Conservation (phyloP, 768 basidiomycete species). For the Termitomyces sp. region DNA sequence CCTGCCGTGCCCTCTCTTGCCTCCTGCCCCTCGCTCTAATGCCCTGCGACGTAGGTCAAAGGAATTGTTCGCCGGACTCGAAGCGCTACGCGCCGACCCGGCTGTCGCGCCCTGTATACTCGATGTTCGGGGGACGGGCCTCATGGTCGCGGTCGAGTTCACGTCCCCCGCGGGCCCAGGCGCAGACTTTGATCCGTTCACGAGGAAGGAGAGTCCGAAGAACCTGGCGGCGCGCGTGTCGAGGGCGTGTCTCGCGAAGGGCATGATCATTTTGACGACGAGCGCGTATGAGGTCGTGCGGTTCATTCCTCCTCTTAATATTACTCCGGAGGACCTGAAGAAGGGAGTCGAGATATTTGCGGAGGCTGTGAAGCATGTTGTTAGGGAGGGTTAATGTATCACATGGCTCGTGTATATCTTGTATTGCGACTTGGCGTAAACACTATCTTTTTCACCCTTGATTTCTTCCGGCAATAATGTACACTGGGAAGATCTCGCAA, state of each 20-base stretch:
- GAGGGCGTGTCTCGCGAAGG: slow-evolving; percentile 79
- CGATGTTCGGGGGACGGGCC: slow-evolving; percentile 83
- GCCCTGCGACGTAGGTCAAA: slow-evolving; percentile 41
- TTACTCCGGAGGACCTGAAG: slow-evolving; percentile 67
- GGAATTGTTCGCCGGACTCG: slow-evolving; percentile 64
- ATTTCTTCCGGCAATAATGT: background rate
- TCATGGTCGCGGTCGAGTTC: slow-evolving; percentile 88
- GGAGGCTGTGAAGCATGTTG: slow-evolving; percentile 67
- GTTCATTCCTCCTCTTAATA: slow-evolving; percentile 91
- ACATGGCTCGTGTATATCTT: background rate
- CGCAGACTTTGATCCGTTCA: slow-evolving; percentile 39
- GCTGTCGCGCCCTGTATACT: slow-evolving; percentile 55
- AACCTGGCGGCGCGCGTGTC: slow-evolving; percentile 64
- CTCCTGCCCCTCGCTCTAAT: background rate
- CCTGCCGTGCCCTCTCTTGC: background rate
- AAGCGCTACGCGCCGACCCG: slow-evolving; percentile 50
- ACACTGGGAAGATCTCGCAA: background rate
- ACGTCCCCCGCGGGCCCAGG: slow-evolving; percentile 53
- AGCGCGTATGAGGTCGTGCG: slow-evolving; percentile 83
- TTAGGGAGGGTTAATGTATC: slow-evolving; percentile 35
- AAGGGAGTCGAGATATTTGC: slow-evolving; percentile 63
- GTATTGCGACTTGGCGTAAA: background rate
- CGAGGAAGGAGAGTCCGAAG: slow-evolving; percentile 29
- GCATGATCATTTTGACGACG: slow-evolving; percentile 84
- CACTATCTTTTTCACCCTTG: background rate